A percentile compares a stretch with the other conserved stretches of the same genome.
Evolutionary conservation across 139 green algal genomes (phyloP).

Genomic region (Microglena sp.): DNA sequence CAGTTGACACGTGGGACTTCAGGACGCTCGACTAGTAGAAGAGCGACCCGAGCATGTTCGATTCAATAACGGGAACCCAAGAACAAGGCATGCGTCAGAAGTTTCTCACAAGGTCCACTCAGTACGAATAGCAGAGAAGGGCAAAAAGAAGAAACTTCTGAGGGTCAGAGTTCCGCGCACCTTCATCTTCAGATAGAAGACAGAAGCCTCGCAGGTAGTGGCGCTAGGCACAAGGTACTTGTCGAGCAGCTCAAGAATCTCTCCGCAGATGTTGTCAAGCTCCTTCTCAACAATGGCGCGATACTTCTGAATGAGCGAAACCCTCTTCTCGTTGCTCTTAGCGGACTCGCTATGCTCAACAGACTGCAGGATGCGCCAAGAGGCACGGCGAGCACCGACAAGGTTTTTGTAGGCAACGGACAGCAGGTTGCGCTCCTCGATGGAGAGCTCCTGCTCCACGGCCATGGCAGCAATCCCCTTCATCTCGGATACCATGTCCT

Average conservation of each 20-base stretch:
- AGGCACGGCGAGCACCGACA: slow-evolving; percentile 85
- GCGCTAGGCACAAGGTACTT: slow-evolving; percentile 90
- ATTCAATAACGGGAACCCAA: too few relatives aligned
- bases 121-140: too few relatives aligned
- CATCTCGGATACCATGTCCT: slow-evolving; percentile 78
- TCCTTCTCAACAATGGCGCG: slow-evolving; percentile 77
- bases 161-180: too few relatives aligned
- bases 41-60: too few relatives aligned
- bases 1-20: too few relatives aligned
- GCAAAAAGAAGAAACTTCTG: too few relatives aligned
- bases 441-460: slow-evolving; percentile 83
- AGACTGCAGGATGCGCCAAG: slow-evolving; percentile 91
- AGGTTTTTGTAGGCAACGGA: slow-evolving; percentile 95
- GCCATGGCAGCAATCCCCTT: slow-evolving; percentile 84
- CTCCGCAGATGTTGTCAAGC: slow-evolving; percentile 76
- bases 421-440: slow-evolving; percentile 89
- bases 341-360: slow-evolving; percentile 95
- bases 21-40: too few relatives aligned
- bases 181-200: slow-evolving; percentile 96
- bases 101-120: too few relatives aligned
- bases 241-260: slow-evolving; percentile 89
- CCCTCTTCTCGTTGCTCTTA: slow-evolving; percentile 89
- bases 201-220: slow-evolving; percentile 85
- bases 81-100: too few relatives aligned
- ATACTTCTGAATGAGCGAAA: slow-evolving; percentile 65